phyloP scores from a whole-genome alignment of 148 eudicot genomes.

The Chenopodium formosanum region DNA sequence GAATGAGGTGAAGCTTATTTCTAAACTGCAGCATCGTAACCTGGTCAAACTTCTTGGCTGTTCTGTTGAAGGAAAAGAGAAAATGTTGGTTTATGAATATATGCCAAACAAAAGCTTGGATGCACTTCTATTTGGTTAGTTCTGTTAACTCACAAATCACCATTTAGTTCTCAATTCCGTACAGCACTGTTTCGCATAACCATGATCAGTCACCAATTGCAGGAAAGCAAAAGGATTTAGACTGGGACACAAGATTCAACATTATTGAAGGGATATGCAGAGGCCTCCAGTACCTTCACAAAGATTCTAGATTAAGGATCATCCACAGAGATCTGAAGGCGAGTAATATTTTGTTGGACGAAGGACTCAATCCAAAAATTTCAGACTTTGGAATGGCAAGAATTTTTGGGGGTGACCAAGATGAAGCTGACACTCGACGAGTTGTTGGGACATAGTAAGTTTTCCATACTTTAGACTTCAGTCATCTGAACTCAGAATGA shows the following conservation, averaged over 20 bases:
- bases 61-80: slow-evolving; percentile 37
- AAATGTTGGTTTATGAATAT: slow-evolving; percentile 35
- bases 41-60: slow-evolving; percentile 42
- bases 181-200: too few relatives aligned
- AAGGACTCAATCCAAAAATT: slow-evolving; percentile 46
- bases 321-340: slow-evolving; percentile 60
- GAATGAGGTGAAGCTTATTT: slow-evolving; percentile 38
- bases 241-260: slow-evolving; percentile 43
- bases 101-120: slow-evolving; percentile 45
- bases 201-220: slow-evolving; percentile 1
- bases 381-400: slow-evolving; percentile 67
- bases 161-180: too few relatives aligned
- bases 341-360: slow-evolving; percentile 50
- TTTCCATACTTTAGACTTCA: neutral
- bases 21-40: slow-evolving; percentile 48
- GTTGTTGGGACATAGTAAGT: slow-evolving; percentile 75
- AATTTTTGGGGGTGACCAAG: slow-evolving; percentile 51
- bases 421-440: slow-evolving; percentile 48
- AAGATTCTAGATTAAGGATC: slow-evolving; percentile 53
- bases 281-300: slow-evolving; percentile 57
- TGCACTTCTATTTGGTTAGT: slow-evolving; percentile 28
- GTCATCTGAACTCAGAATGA: neutral
- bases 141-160: too few relatives aligned
- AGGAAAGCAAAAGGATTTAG: slow-evolving; percentile 29
- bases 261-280: slow-evolving; percentile 61